Percentiles rank a stretch among this genome's conserved stretches.
phyloP scores from a whole-genome alignment of 2,329 filamentous ascomycete species.

The Nemania sp. region DNA sequence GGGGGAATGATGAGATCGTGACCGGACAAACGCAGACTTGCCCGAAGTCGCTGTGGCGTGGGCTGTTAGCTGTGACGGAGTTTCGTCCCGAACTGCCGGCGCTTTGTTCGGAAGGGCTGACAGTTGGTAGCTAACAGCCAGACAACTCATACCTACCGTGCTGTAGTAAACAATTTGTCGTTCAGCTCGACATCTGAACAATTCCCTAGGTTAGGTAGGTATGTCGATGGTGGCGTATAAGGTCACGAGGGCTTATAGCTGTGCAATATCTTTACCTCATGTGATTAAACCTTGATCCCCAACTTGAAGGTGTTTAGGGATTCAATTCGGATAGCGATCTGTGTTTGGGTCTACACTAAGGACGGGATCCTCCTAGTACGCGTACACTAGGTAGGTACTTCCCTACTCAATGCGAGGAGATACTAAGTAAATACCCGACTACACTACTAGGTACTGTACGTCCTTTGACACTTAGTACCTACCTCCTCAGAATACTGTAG shows the following conservation, averaged over 20 bases:
- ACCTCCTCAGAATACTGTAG: too few species aligned
- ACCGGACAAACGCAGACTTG: background rate
- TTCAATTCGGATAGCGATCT: background rate
- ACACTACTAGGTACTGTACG: too few species aligned
- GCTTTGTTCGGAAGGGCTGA: background rate
- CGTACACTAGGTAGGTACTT: too few species aligned
- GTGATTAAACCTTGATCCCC: background rate
- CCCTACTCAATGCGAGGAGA: too few species aligned
- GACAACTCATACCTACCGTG: background rate
- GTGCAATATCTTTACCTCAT: conserved; percentile 3
- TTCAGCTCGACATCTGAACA: background rate
- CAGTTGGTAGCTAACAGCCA: conserved; percentile 12
- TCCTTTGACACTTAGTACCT: too few species aligned
- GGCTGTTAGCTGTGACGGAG: conserved; percentile 12
- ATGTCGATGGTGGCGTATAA: background rate
- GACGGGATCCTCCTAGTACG: conserved; percentile 9
- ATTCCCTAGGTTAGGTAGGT: background rate
- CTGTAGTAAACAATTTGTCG: background rate
- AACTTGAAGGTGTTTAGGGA: conserved; percentile 6
- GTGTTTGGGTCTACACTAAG: background rate
- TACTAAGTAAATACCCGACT: too few species aligned
- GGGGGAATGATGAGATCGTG: background rate
- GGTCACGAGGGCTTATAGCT: background rate
- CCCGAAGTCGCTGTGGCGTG: conserved; percentile 4
- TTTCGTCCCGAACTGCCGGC: conserved; percentile 27